These are phyloP conservation scores for Citrus cavaleriei DNA, from an alignment of 345 rosid species.

Conservation along the genomic window DNA sequence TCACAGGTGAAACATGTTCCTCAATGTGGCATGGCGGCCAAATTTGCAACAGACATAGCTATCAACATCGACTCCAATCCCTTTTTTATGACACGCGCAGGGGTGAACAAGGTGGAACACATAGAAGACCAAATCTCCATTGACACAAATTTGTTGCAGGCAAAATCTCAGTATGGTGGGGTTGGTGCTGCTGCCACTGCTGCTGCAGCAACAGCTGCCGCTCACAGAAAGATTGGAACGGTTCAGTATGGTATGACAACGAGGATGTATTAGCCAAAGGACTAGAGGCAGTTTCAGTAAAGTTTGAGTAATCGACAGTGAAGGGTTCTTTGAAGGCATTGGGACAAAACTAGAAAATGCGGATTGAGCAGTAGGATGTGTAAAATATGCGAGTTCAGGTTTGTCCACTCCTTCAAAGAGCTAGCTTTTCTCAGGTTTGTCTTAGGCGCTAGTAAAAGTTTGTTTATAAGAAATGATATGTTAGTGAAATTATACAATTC, in stretches of 20 bases:
- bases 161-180: slow-evolving; percentile 55
- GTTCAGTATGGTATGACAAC: slow-evolving; percentile 61
- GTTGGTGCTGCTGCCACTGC: slow-evolving; percentile 45
- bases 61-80: slow-evolving; percentile 80
- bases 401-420: neutral
- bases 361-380: neutral
- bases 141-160: slow-evolving; percentile 59
- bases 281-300: neutral
- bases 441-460: slow-evolving; percentile 5
- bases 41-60: slow-evolving; percentile 63
- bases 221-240: slow-evolving; percentile 72
- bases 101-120: slow-evolving; percentile 53
- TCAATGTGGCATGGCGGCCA: slow-evolving; percentile 50
- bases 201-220: slow-evolving; percentile 30
- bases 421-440: slow-evolving; percentile 1
- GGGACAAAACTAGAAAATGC: neutral
- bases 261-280: slow-evolving; percentile 53
- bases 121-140: slow-evolving; percentile 50
- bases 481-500: slow-evolving; percentile 3
- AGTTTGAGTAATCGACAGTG: neutral
- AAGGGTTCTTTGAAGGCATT: neutral
- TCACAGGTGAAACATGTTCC: slow-evolving; percentile 52
- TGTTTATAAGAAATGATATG: slow-evolving; percentile 9
- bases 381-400: neutral
- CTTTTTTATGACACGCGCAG: slow-evolving; percentile 61